These are phyloP conservation scores for Polytrichum commune DNA, from an alignment of 225 moss, liverwort and hornwort species.

Conservation along the genomic window DNA sequence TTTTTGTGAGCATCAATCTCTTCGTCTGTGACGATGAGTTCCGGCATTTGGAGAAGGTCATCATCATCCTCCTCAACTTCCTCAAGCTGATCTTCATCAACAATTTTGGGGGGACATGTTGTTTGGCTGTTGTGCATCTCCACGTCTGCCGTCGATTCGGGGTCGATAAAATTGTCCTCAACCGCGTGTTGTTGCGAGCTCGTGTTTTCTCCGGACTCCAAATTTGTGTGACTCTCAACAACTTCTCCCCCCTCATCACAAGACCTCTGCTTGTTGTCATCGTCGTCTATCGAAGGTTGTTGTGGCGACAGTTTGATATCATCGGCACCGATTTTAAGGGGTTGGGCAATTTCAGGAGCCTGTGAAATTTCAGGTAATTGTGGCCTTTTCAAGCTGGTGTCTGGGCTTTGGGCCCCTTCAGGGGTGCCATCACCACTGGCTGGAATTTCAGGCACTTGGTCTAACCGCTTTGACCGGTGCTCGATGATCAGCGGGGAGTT, in stretches of 20 bases:
- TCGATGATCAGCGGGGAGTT: slow-evolving; percentile 48
- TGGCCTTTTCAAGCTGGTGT: neutral
- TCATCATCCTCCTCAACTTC: too few species aligned
- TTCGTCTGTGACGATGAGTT: too few species aligned
- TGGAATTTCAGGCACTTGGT: slow-evolving; percentile 32
- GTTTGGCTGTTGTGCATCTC: slow-evolving; percentile 11
- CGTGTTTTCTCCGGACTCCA: too few species aligned
- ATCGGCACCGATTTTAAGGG: slow-evolving; percentile 41
- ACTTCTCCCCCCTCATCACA: slow-evolving; percentile 32
- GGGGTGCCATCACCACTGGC: slow-evolving; percentile 30
- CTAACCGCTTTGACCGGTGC: slow-evolving; percentile 41
- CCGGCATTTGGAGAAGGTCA: too few species aligned
- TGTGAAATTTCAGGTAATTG: neutral
- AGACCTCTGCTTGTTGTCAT: slow-evolving; percentile 8
- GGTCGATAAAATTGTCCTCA: slow-evolving; percentile 18
- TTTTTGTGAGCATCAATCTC: too few species aligned
- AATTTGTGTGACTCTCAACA: too few species aligned
- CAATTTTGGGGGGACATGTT: too few species aligned
- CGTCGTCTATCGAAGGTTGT: slow-evolving; percentile 1
- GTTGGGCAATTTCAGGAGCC: slow-evolving; percentile 19
- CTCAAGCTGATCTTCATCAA: too few species aligned
- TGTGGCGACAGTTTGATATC: slow-evolving; percentile 22
- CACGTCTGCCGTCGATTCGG: slow-evolving; percentile 28
- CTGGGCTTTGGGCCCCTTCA: slow-evolving; percentile 29
- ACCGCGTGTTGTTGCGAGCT: too few species aligned